Evolutionary conservation across 2,329 filamentous ascomycete species (phyloP).

Genomic region (Colletotrichum trifolii): DNA sequence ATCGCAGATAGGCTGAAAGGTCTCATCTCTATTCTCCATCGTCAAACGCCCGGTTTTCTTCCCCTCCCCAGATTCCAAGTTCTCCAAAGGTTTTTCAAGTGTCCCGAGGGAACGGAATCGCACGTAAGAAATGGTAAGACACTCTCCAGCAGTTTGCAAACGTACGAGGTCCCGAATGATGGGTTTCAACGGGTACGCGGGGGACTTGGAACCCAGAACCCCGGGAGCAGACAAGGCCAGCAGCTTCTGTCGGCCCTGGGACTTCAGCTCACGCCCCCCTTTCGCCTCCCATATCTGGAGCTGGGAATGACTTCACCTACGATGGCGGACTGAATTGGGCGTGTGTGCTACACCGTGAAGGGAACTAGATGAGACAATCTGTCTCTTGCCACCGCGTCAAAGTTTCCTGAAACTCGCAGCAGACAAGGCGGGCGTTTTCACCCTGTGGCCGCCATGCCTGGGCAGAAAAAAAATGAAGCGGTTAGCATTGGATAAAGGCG

Average conservation of each 20-base stretch:
- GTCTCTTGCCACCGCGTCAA: slow-evolving; percentile 1
- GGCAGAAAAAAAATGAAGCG: slow-evolving; percentile 2
- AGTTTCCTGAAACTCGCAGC: background rate
- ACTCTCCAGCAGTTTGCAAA: slow-evolving; percentile 8
- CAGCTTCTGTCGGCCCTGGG: too few relatives aligned
- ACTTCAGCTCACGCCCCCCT: slow-evolving; percentile 1
- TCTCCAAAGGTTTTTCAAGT: background rate
- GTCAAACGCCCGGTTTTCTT: background rate
- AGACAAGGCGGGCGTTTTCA: slow-evolving; percentile 4
- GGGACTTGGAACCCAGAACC: background rate
- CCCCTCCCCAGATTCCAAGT: background rate
- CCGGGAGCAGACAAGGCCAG: slow-evolving; percentile 1
- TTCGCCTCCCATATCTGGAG: background rate
- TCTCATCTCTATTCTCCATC: too few relatives aligned
- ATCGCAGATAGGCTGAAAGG: too few relatives aligned
- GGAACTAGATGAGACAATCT: slow-evolving; percentile 22
- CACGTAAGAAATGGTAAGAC: slow-evolving; percentile 22
- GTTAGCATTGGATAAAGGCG: slow-evolving; percentile 1
- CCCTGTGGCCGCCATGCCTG: slow-evolving; percentile 4
- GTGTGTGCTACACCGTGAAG: slow-evolving; percentile 8
- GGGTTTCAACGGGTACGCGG: slow-evolving; percentile 17
- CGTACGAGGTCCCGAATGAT: slow-evolving; percentile 18
- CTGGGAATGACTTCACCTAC: slow-evolving; percentile 1
- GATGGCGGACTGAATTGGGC: background rate
- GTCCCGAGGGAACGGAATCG: slow-evolving; percentile 14